These are phyloP conservation scores for Leccinum subtestaceum DNA, from an alignment of 768 basidiomycete genomes.

Conservation along the genomic window DNA sequence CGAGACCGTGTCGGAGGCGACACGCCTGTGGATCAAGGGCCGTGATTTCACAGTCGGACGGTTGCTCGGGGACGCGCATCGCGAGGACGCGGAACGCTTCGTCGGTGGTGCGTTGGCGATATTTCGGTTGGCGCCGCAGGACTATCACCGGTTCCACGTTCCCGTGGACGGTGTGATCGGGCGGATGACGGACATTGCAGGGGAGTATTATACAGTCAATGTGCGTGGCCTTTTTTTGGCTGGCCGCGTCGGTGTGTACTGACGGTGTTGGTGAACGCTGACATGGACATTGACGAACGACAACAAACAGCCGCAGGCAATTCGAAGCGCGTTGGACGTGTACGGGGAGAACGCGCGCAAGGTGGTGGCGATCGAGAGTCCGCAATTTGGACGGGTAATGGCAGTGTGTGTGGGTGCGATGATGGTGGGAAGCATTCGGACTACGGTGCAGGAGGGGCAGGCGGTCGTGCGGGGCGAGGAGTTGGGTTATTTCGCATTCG, in stretches of 20 bases:
- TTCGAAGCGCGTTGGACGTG: constrained; percentile 85
- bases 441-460: constrained; percentile 84
- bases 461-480: constrained; percentile 81
- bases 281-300: background rate
- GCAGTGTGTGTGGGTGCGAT: constrained; percentile 90
- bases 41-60: constrained; percentile 83
- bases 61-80: constrained; percentile 78
- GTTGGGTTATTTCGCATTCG: constrained; percentile 94
- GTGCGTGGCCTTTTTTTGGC: constrained; percentile 47
- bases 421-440: constrained; percentile 92
- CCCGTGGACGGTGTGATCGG: constrained; percentile 86
- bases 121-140: constrained; percentile 90
- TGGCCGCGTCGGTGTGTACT: constrained; percentile 6
- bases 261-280: background rate
- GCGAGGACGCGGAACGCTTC: constrained; percentile 65
- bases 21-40: constrained; percentile 94
- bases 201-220: constrained; percentile 97
- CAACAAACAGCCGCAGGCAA: constrained; percentile 75
- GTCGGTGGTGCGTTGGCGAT: constrained; percentile 82
- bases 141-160: constrained; percentile 92
- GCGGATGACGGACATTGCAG: constrained; percentile 75
- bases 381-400: constrained; percentile 89
- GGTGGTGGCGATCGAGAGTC: constrained; percentile 88
- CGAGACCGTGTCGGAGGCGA: constrained; percentile 81
- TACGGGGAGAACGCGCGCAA: constrained; percentile 94